Percentiles rank a stretch among this genome's conserved stretches.
Evolutionary conservation across 306 rosid species (phyloP).

Genomic region (Fagus crenata): DNA sequence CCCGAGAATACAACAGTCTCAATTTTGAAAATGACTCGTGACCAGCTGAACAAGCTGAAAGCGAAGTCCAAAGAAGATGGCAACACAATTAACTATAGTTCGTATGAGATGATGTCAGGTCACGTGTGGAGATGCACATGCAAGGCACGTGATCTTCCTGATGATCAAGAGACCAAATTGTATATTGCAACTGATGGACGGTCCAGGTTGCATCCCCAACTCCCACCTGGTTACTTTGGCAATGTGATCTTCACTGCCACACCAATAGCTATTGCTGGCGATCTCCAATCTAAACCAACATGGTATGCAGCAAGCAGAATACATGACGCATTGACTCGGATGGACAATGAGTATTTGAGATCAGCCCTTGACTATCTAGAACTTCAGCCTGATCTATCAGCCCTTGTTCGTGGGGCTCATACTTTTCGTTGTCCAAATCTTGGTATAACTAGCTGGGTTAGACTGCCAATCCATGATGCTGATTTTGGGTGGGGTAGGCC

Average conservation of each 20-base stretch:
- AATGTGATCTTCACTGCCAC: constrained; percentile 86
- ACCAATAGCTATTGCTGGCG: constrained; percentile 64
- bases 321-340: constrained; percentile 56
- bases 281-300: constrained; percentile 64
- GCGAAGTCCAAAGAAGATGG: constrained; percentile 70
- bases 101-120: constrained; percentile 82
- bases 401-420: constrained; percentile 78
- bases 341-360: constrained; percentile 72
- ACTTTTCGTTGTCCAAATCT: constrained; percentile 89
- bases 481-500: constrained; percentile 98
- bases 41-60: constrained; percentile 59
- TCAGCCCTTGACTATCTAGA: constrained; percentile 86
- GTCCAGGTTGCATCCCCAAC: constrained; percentile 72
- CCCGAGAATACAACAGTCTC: constrained; percentile 45
- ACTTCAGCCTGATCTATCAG: constrained; percentile 79
- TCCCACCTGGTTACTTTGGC: constrained; percentile 83
- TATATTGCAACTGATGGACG: constrained; percentile 89
- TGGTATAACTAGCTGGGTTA: constrained; percentile 89
- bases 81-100: constrained; percentile 58
- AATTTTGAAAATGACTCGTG: constrained; percentile 60
- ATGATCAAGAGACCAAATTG: constrained; percentile 72
- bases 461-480: constrained; percentile 90
- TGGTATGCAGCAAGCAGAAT: constrained; percentile 83
- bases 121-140: constrained; percentile 76
- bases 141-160: constrained; percentile 65